Percentiles rank a stretch among this genome's conserved stretches.
Conservation (phyloP, 169 alveolate genomes). For the Plasmodium sp. region DNA sequence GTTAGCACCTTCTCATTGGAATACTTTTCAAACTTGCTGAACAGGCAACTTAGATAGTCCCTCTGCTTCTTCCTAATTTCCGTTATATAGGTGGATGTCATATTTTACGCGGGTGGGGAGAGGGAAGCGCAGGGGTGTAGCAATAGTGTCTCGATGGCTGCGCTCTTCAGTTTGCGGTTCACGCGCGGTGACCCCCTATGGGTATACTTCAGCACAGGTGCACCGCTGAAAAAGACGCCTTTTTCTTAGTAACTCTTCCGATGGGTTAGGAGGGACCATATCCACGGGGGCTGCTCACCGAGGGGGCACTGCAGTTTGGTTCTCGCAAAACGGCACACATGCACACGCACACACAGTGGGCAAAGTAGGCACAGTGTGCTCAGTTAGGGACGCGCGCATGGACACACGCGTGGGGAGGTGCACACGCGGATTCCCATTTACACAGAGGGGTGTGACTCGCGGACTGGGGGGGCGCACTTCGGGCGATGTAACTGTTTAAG, state of each 20-base stretch:
- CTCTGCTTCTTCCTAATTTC: constrained; percentile 62
- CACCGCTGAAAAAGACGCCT: neutral
- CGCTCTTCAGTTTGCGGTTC: neutral
- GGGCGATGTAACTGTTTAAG: neutral
- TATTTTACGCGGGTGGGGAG: constrained; percentile 4
- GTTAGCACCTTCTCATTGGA: constrained; percentile 45
- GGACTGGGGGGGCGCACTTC: neutral
- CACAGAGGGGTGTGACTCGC: neutral
- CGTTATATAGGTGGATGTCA: constrained; percentile 65
- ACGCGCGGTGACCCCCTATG: neutral
- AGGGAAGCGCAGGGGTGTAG: neutral
- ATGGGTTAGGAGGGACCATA: neutral
- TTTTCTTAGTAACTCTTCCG: neutral
- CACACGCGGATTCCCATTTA: neutral
- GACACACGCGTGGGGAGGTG: neutral
- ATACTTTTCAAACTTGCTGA: constrained; percentile 54
- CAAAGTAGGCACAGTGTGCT: neutral
- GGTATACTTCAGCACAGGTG: neutral
- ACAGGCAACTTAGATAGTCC: constrained; percentile 57
- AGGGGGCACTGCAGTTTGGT: neutral
- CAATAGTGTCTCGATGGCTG: neutral
- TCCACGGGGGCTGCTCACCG: neutral
- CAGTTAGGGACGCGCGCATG: neutral
- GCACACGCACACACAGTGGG: neutral
- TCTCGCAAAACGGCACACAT: neutral